A percentile compares a stretch with the other conserved stretches of the same genome.
These are phyloP conservation scores for Pisolithus sp. DNA, from an alignment of 768 basidiomycete genomes.

Conservation along the genomic window DNA sequence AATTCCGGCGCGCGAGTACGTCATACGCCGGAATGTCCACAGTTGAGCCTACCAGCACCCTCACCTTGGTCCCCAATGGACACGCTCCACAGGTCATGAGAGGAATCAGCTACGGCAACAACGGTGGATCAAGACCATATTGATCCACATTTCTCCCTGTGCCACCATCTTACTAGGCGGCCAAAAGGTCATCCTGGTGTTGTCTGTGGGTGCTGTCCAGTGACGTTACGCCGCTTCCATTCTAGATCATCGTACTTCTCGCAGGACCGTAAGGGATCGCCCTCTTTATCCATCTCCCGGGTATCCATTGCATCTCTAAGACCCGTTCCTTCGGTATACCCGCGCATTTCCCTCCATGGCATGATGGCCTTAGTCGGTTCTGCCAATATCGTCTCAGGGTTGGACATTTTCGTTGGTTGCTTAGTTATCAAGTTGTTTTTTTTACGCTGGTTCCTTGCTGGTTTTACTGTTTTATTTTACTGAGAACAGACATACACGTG, in stretches of 20 bases:
- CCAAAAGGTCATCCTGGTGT: neutral
- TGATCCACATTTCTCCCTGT: neutral
- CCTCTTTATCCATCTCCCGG: too few species aligned
- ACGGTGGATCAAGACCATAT: neutral
- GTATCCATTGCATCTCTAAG: too few species aligned
- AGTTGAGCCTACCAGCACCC: neutral
- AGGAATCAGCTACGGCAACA: slow-evolving; percentile 19
- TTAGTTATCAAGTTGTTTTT: too few species aligned
- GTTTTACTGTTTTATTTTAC: too few species aligned
- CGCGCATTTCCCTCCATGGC: too few species aligned
- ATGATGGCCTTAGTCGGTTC: too few species aligned
- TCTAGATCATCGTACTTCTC: neutral
- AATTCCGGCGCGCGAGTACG: slow-evolving; percentile 25
- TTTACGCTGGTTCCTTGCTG: too few species aligned
- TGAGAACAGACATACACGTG: too few species aligned
- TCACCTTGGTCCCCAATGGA: neutral
- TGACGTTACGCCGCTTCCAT: neutral
- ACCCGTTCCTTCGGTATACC: too few species aligned
- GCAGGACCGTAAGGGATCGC: neutral
- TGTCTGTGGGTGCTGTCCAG: neutral
- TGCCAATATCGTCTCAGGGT: too few species aligned
- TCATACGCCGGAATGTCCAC: slow-evolving; percentile 10
- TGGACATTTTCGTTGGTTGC: too few species aligned
- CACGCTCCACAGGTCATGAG: slow-evolving; percentile 13
- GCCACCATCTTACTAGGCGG: neutral